Percentiles rank a stretch among this genome's conserved stretches.
These are phyloP conservation scores for Hemisphaericaspora xylofermentans DNA, from an alignment of 1,139 yeast species.

Conservation along the genomic window DNA sequence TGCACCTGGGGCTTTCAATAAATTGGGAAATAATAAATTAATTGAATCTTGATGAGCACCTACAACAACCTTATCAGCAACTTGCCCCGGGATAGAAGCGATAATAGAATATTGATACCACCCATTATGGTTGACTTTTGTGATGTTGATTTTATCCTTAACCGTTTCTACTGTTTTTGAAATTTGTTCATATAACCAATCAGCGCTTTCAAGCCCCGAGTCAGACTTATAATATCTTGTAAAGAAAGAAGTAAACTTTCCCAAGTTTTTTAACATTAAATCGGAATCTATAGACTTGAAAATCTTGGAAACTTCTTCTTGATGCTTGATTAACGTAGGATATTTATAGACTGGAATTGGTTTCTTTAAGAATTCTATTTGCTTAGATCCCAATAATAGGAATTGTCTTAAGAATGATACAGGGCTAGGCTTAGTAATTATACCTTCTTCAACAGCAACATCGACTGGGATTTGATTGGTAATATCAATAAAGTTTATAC, in stretches of 20 bases:
- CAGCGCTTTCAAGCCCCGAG: conserved; percentile 68
- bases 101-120: conserved; percentile 48
- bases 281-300: conserved; percentile 42
- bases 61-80: conserved; percentile 54
- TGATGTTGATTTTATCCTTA: conserved; percentile 25
- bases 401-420: conserved; percentile 16
- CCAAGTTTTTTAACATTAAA: conserved; percentile 53
- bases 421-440: conserved; percentile 20
- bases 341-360: conserved; percentile 48
- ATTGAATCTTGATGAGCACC: conserved; percentile 92
- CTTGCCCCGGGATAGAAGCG: conserved; percentile 41
- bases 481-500: conserved; percentile 67
- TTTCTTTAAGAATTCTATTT: conserved; percentile 24
- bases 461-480: conserved; percentile 48
- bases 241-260: conserved; percentile 65
- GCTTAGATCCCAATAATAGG: conserved; percentile 31
- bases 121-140: conserved; percentile 34
- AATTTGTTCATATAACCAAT: conserved; percentile 63
- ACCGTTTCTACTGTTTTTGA: conserved; percentile 43
- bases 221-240: conserved; percentile 81
- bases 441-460: conserved; percentile 32
- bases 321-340: conserved; percentile 48
- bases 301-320: conserved; percentile 40
- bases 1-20: conserved; percentile 86
- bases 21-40: conserved; percentile 68